Conservation (phyloP, 371 early-diverging fungal genomes). For the Saksenaea vasiformis region DNA sequence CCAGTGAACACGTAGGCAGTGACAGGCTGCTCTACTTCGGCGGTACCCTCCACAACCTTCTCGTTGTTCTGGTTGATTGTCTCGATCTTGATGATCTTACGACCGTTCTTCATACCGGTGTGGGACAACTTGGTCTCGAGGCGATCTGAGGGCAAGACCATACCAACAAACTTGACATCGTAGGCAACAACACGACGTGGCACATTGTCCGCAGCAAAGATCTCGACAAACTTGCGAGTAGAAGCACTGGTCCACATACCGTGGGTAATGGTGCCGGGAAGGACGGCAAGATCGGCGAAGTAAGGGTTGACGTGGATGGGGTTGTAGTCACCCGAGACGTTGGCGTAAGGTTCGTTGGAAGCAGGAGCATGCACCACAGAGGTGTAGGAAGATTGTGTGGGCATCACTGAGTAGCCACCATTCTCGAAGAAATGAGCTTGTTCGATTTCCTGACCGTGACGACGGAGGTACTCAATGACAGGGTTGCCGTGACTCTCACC, state of each 20-base stretch:
- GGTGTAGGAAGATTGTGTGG: slow-evolving; percentile 79
- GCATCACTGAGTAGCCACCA: slow-evolving; percentile 94
- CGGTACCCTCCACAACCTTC: slow-evolving; percentile 89
- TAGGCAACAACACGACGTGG: slow-evolving; percentile 87
- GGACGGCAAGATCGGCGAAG: slow-evolving; percentile 89
- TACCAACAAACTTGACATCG: slow-evolving; percentile 78
- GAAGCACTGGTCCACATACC: slow-evolving; percentile 98
- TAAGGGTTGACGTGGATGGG: slow-evolving; percentile 97
- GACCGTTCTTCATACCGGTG: slow-evolving; percentile 96
- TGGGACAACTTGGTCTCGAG: slow-evolving; percentile 90
- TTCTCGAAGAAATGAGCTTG: slow-evolving; percentile 81
- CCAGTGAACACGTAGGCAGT: slow-evolving; percentile 96
- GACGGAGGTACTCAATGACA: slow-evolving; percentile 80
- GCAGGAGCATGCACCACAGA: slow-evolving; percentile 80
- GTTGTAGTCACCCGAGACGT: slow-evolving; percentile 90
- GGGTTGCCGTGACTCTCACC: slow-evolving; percentile 80
- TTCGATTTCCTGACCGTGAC: slow-evolving; percentile 80
- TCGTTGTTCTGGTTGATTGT: slow-evolving; percentile 87
- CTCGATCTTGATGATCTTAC: slow-evolving; percentile 92
- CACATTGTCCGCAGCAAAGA: slow-evolving; percentile 93
- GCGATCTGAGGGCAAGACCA: slow-evolving; percentile 88
- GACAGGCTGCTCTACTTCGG: slow-evolving; percentile 91
- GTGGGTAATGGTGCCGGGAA: slow-evolving; percentile 96
- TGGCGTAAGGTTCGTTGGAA: slow-evolving; percentile 88
- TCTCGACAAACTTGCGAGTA: slow-evolving; percentile 94